phyloP scores from a whole-genome alignment of 2,329 filamentous ascomycete genomes.

The Ascochyta rabiei region DNA sequence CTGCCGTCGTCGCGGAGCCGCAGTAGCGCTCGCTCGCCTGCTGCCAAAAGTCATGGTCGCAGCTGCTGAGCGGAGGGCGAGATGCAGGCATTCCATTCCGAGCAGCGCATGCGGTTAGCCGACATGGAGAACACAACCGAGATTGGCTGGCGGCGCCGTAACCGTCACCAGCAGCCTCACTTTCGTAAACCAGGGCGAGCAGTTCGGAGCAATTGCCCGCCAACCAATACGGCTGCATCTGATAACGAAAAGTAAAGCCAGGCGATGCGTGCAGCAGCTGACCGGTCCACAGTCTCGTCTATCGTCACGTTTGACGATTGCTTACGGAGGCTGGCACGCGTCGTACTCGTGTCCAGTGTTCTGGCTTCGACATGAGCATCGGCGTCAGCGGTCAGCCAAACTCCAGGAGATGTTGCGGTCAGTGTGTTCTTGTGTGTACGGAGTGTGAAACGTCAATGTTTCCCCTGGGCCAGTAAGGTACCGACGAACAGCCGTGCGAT shows the following conservation, averaged over 20 bases:
- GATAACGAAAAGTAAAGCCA: conserved; percentile 14
- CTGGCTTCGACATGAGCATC: neutral
- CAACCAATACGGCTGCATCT: conserved; percentile 15
- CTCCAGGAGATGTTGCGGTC: neutral
- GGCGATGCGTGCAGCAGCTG: conserved; percentile 20
- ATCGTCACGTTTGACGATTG: conserved; percentile 8
- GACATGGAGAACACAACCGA: conserved; percentile 14
- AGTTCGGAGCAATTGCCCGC: conserved; percentile 18
- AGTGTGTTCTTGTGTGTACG: neutral
- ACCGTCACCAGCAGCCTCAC: conserved; percentile 40
- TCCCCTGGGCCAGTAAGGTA: neutral
- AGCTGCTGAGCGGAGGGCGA: conserved; percentile 22
- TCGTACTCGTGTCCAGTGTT: conserved; percentile 6
- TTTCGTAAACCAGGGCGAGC: conserved; percentile 39
- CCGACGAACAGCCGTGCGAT: conserved; percentile 15
- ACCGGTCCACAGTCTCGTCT: conserved; percentile 14
- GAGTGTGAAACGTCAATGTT: conserved; percentile 11
- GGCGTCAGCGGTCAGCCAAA: neutral
- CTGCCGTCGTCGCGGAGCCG: conserved; percentile 24
- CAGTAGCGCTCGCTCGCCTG: conserved; percentile 29
- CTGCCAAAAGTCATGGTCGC: conserved; percentile 29
- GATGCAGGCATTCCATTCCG: conserved; percentile 28
- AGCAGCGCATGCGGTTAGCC: conserved; percentile 20
- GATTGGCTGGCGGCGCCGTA: conserved; percentile 34
- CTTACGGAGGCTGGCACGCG: conserved; percentile 3